Conservation (phyloP, 2,329 filamentous ascomycete species). For the Tolypocladium inflatum region DNA sequence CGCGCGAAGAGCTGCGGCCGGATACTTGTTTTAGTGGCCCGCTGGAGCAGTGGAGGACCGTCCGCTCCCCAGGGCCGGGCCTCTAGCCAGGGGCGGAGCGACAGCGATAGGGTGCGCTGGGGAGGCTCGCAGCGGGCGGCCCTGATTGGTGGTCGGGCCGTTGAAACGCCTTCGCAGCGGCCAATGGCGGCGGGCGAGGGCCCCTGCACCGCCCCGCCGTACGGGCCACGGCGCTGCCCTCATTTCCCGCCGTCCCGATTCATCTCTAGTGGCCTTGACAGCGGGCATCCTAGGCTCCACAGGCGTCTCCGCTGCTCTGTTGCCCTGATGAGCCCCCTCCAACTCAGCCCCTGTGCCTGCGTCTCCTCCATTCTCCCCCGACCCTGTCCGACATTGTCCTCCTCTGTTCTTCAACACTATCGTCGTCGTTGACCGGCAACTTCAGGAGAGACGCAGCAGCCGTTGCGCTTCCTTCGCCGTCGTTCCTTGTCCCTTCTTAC, state of each 20-base stretch:
- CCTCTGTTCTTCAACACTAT: not conserved
- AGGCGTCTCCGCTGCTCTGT: not conserved
- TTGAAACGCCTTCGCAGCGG: not conserved
- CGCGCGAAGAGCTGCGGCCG: not conserved
- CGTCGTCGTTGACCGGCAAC: not conserved
- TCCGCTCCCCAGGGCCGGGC: not conserved
- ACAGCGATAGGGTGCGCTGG: not conserved
- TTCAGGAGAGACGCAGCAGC: not conserved
- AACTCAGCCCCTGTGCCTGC: not conserved
- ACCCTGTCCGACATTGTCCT: not conserved
- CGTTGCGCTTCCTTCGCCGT: not conserved
- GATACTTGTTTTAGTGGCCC: not conserved
- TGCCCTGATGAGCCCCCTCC: not conserved
- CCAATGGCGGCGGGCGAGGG: conserved; percentile 2
- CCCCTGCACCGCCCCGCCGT: conserved; percentile 4
- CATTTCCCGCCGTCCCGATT: conserved; percentile 4
- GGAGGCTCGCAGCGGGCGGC: not conserved
- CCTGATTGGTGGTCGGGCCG: conserved; percentile 1
- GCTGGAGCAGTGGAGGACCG: not conserved
- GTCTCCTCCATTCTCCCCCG: not conserved
- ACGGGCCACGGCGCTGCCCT: not conserved
- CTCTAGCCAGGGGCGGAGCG: not conserved
- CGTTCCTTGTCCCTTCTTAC: conserved; percentile 1
- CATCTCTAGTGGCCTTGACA: not conserved
- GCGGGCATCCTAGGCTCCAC: not conserved